Percentiles rank a stretch among this genome's conserved stretches.
Conservation (phyloP, 768 basidiomycete species). For the Peribolospora baueri region DNA sequence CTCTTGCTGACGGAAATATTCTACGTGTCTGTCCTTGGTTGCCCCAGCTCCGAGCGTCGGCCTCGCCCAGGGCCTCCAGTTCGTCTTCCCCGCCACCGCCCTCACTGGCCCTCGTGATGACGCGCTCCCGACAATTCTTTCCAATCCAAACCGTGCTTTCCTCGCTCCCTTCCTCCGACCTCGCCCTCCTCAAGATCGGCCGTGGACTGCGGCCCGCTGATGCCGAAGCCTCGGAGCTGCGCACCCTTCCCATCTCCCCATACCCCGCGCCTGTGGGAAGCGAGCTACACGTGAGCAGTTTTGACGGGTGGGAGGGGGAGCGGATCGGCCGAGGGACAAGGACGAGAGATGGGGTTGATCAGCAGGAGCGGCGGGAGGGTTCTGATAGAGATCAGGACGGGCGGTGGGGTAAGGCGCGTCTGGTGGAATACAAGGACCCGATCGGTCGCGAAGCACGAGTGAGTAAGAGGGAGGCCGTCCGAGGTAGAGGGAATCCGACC, state of each 20-base stretch:
- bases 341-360: not conserved
- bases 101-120: constrained; percentile 20
- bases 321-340: constrained; percentile 12
- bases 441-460: constrained; percentile 35
- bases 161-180: constrained; percentile 35
- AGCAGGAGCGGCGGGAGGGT: constrained; percentile 32
- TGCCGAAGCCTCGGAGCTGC: constrained; percentile 16
- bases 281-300: constrained; percentile 31
- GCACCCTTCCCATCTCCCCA: constrained; percentile 35
- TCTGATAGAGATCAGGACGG: constrained; percentile 30
- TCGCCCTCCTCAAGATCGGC: constrained; percentile 25
- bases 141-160: constrained; percentile 29
- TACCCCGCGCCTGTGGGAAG: constrained; percentile 32
- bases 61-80: constrained; percentile 9
- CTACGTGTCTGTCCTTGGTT: not conserved
- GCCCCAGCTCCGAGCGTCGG: constrained; percentile 19
- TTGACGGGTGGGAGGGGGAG: constrained; percentile 23
- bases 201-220: constrained; percentile 1
- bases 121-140: constrained; percentile 16
- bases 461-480: not conserved
- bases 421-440: constrained; percentile 37
- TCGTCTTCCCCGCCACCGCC: constrained; percentile 16
- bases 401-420: constrained; percentile 30
- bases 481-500: not conserved
- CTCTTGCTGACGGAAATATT: not conserved